Evolutionary conservation across 2,329 filamentous ascomycete genomes (phyloP), one percentile per base, ranked within the genome.

Genomic region (Monilinia fructicola): DNA sequence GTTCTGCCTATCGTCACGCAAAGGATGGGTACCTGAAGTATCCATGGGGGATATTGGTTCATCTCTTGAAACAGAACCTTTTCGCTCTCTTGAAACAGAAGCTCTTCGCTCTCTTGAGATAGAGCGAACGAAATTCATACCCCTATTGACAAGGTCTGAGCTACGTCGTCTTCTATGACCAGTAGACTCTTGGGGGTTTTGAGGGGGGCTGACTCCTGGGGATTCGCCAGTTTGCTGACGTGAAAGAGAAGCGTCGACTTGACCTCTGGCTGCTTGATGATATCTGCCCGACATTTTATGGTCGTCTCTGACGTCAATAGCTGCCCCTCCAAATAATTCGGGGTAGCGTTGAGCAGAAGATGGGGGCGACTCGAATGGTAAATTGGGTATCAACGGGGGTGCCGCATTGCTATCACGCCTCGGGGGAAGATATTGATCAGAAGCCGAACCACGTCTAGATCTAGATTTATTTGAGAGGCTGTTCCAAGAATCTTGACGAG

Each of bases 341-440:
- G 82, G 82, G 67, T 81, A 85, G 54, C 82, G 78, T 69, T 81
- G 78, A 11, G 83, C 80, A 5, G 84, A 82, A 4, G 82, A 82
- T 7, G 84, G 83, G 7, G 83, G 83, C 48, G 81, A 76, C 68
- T 79, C 78, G n/a, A 77, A 73, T 12, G 69, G 61, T 23, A 68
- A 71, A 60, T n/a, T 21, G 6, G 28, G 31, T 31, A 42, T 60
- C 18, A 44, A 28, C 16, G 64, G 63, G 18, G 69, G 71, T 0
- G 48, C 23, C 48, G 54, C 54, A 26, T 21, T 52, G 18, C 31
- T 40, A 38, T 65, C 35, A 28, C 23, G 31, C 23, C 23, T 46
- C 23, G 26, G 53, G n/a, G 42, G 3, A 46, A 26, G 54, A 4
- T 50, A 16, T 18, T 62, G 48, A 21, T 53, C 59, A 53, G 64